These are phyloP conservation scores for Erysimum cheiranthoides DNA, from an alignment of 345 rosid species.

Conservation along the genomic window DNA sequence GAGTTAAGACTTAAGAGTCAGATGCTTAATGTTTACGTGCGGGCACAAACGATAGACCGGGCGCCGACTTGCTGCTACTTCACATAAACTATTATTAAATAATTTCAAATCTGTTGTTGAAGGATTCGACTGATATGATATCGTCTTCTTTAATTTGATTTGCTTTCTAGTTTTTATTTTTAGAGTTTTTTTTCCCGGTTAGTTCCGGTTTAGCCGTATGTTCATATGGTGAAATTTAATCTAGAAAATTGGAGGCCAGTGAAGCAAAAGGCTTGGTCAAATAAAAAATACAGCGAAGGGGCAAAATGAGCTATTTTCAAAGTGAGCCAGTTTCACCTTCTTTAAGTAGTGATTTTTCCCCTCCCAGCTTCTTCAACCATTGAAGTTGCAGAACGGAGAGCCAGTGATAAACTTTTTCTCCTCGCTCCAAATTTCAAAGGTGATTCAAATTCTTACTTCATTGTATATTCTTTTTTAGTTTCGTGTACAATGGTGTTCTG, in stretches of 20 bases:
- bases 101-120: slow-evolving; percentile 12
- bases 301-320: slow-evolving; percentile 8
- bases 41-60: slow-evolving; percentile 35
- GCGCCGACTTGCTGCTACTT: slow-evolving; percentile 23
- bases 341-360: slow-evolving; percentile 26
- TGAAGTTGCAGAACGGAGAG: slow-evolving; percentile 17
- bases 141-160: slow-evolving; percentile 10
- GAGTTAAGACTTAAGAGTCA: slow-evolving; percentile 8
- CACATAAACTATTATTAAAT: slow-evolving; percentile 16
- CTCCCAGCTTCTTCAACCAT: slow-evolving; percentile 28
- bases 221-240: slow-evolving; percentile 3
- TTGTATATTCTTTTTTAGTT: neutral
- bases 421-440: slow-evolving; percentile 13
- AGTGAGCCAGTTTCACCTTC: slow-evolving; percentile 16
- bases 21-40: slow-evolving; percentile 36
- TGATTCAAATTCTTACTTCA: neutral
- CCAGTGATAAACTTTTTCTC: slow-evolving; percentile 6
- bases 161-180: neutral
- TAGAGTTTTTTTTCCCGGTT: too few species aligned
- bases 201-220: too few species aligned
- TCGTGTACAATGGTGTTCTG: neutral
- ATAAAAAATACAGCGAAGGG: slow-evolving; percentile 21
- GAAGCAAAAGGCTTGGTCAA: slow-evolving; percentile 42
- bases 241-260: slow-evolving; percentile 31
- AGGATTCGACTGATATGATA: neutral